These are phyloP conservation scores for Quillaja saponaria DNA, from an alignment of 306 rosid species.

Conservation along the genomic window DNA sequence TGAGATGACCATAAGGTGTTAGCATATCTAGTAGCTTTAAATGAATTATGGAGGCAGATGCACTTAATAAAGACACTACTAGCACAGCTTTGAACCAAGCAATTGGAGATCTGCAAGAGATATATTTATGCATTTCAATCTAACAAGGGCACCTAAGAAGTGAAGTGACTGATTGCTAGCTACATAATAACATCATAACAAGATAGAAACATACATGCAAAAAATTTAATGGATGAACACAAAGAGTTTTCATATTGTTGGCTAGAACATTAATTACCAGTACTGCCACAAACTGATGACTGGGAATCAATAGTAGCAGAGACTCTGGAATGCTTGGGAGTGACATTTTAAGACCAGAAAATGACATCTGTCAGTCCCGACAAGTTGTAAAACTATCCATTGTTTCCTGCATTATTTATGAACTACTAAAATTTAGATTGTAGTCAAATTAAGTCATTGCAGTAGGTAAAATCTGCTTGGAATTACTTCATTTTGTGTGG, in stretches of 20 bases:
- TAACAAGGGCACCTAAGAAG: too few relatives aligned
- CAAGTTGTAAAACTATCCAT: conserved; percentile 45
- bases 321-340: conserved; percentile 49
- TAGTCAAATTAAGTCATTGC: too few relatives aligned
- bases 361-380: conserved; percentile 42
- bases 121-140: too few relatives aligned
- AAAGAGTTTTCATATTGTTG: neutral
- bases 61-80: neutral
- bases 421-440: neutral
- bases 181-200: neutral
- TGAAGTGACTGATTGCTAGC: too few relatives aligned
- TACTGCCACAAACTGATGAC: conserved; percentile 67
- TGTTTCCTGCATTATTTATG: conserved; percentile 50
- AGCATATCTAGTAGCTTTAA: too few relatives aligned
- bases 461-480: too few relatives aligned
- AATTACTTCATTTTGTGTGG: too few relatives aligned
- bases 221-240: neutral
- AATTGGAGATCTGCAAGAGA: too few relatives aligned
- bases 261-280: conserved; percentile 11
- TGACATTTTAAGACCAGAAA: conserved; percentile 39
- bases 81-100: neutral
- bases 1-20: too few relatives aligned
- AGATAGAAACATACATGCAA: neutral
- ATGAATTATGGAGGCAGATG: neutral
- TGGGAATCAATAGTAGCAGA: conserved; percentile 64